phyloP scores from a whole-genome alignment of 148 eudicot genomes.

The Vaccinium macrocarpon region DNA sequence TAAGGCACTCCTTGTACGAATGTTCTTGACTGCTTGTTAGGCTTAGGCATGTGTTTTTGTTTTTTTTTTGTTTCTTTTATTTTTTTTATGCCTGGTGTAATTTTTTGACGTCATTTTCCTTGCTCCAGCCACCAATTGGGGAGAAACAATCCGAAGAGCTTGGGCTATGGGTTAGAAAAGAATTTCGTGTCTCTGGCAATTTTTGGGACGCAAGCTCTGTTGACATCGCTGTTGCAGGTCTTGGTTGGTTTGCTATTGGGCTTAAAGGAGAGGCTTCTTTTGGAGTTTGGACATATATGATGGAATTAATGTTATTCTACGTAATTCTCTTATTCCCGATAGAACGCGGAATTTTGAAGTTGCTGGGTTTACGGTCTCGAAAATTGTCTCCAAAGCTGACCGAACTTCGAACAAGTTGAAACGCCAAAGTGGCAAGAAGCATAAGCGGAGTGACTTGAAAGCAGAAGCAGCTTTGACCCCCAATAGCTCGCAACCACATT shows the following conservation, averaged over 20 bases:
- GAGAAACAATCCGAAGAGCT: constrained; percentile 60
- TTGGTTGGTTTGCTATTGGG: constrained; percentile 97
- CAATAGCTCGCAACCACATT: background rate
- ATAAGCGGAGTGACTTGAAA: constrained; percentile 15
- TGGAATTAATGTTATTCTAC: constrained; percentile 61
- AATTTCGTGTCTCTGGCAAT: constrained; percentile 55
- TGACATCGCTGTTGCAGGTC: constrained; percentile 80
- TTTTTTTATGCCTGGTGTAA: background rate
- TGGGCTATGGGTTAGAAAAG: constrained; percentile 70
- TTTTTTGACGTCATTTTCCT: background rate
- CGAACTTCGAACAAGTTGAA: constrained; percentile 41
- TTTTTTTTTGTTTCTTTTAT: no score
- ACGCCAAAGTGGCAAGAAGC: constrained; percentile 36
- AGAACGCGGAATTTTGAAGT: constrained; percentile 64
- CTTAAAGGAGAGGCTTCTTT: constrained; percentile 71
- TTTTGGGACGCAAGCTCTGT: constrained; percentile 72
- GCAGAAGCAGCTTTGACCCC: constrained; percentile 16
- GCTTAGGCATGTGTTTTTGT: background rate
- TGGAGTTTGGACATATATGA: constrained; percentile 85
- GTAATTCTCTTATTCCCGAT: constrained; percentile 70
- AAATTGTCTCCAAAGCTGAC: constrained; percentile 74
- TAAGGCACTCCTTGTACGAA: no score
- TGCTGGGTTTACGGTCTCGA: constrained; percentile 82
- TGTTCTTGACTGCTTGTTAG: background rate
- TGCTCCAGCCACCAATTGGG: constrained; percentile 82